Evolutionary conservation across 331 rosid species (phyloP).

Genomic region (Saraca asoca): DNA sequence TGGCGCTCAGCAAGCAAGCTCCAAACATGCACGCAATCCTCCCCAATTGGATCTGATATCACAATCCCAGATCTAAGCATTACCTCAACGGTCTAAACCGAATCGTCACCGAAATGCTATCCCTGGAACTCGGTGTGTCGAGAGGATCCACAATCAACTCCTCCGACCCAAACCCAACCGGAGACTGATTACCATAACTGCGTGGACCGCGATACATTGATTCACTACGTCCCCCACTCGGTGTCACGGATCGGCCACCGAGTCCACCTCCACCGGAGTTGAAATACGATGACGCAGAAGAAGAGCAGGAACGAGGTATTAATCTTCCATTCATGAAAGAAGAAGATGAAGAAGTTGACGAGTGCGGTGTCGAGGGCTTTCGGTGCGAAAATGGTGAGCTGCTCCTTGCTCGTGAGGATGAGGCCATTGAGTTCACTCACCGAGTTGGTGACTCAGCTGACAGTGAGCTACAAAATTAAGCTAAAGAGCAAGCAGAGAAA

Average conservation of each 20-base stretch:
- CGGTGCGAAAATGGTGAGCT: conserved; percentile 93
- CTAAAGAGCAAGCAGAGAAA: neutral
- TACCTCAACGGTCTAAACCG: conserved; percentile 98
- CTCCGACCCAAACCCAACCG: conserved; percentile 74
- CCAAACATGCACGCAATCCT: conserved; percentile 1
- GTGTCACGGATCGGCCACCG: conserved; percentile 87
- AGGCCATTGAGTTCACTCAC: conserved; percentile 69
- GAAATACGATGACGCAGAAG: conserved; percentile 74
- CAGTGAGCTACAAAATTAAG: neutral
- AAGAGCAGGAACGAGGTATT: conserved; percentile 80
- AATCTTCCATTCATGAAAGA: conserved; percentile 67
- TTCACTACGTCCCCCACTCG: conserved; percentile 66
- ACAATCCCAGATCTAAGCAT: conserved; percentile 60
- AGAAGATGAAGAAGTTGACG: conserved; percentile 78
- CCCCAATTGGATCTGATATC: conserved; percentile 60
- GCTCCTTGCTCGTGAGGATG: conserved; percentile 89
- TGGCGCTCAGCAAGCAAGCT: too few relatives aligned
- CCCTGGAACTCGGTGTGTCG: conserved; percentile 68
- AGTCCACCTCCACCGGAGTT: conserved; percentile 67
- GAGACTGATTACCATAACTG: conserved; percentile 47
- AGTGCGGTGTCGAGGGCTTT: conserved; percentile 75
- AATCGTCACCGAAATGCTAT: conserved; percentile 97
- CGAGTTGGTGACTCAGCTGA: conserved; percentile 56
- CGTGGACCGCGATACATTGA: conserved; percentile 55
- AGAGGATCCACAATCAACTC: conserved; percentile 67